A percentile compares a stretch with the other conserved stretches of the same genome.
Conservation (phyloP, 2,329 filamentous ascomycete genomes). For the Diaporthe humulicola region DNA sequence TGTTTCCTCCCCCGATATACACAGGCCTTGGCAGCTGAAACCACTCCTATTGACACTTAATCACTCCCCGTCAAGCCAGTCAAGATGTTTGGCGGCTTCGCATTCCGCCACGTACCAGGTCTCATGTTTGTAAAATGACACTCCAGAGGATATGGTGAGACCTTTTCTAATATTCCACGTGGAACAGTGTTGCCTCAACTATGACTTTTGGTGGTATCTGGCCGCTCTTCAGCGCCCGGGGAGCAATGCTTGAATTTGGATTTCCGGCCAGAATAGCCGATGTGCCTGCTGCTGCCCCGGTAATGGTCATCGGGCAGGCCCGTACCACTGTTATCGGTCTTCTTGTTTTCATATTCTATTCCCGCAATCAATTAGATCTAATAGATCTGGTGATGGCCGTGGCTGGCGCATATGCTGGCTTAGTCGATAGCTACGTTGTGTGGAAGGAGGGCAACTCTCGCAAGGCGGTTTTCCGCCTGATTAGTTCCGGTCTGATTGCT, state of each 20-base stretch:
- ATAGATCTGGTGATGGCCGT: slow-evolving; percentile 46
- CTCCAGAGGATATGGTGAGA: neutral
- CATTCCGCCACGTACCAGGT: neutral
- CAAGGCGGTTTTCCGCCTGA: slow-evolving; percentile 42
- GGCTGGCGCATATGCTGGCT: slow-evolving; percentile 43
- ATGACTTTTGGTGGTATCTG: slow-evolving; percentile 48
- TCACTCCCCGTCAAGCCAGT: too few species aligned
- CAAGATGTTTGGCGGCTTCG: neutral
- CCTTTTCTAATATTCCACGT: neutral
- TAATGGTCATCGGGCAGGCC: slow-evolving; percentile 43
- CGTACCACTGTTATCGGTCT: slow-evolving; percentile 45
- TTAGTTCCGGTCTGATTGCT: neutral
- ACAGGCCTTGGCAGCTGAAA: too few species aligned
- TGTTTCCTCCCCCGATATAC: too few species aligned
- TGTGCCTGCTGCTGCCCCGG: slow-evolving; percentile 40
- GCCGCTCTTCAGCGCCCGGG: slow-evolving; percentile 42
- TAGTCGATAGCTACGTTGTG: slow-evolving; percentile 46
- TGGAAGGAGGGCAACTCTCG: slow-evolving; percentile 44
- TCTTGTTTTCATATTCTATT: slow-evolving; percentile 43
- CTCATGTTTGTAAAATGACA: neutral
- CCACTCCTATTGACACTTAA: too few species aligned
- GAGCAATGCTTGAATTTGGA: slow-evolving; percentile 46
- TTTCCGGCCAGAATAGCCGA: slow-evolving; percentile 43
- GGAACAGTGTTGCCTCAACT: slow-evolving; percentile 25
- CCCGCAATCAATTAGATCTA: slow-evolving; percentile 37